phyloP scores from a whole-genome alignment of 2,329 filamentous ascomycete species.

The Penicillium digitatum region DNA sequence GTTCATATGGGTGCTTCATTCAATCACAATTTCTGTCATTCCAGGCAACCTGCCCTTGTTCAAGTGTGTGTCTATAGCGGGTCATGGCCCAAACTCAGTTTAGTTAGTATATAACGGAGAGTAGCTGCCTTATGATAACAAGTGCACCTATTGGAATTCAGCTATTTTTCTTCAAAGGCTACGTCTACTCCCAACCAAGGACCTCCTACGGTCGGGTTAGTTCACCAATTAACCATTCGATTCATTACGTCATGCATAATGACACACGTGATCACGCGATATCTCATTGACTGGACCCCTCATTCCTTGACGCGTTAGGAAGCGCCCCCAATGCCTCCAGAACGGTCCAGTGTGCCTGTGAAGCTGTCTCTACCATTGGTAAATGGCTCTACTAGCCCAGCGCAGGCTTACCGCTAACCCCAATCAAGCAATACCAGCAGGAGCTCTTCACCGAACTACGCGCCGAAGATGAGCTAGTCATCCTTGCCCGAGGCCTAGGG shows the following conservation, averaged over 20 bases:
- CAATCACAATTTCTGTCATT: neutral
- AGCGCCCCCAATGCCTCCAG: slow-evolving; percentile 41
- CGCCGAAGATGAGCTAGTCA: slow-evolving; percentile 85
- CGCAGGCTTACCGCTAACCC: slow-evolving; percentile 13
- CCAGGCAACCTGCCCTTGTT: neutral
- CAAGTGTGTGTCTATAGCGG: neutral
- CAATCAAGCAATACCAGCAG: slow-evolving; percentile 74
- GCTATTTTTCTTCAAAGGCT: neutral
- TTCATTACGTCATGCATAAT: slow-evolving; percentile 17
- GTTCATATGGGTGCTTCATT: neutral
- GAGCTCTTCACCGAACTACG: slow-evolving; percentile 88
- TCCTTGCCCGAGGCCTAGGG: slow-evolving; percentile 86
- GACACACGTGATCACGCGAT: slow-evolving; percentile 15
- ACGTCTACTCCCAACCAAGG: neutral
- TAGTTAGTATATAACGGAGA: neutral
- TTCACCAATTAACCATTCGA: neutral
- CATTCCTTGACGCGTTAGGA: slow-evolving; percentile 21
- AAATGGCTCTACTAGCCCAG: slow-evolving; percentile 15
- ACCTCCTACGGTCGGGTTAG: neutral
- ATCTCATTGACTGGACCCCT: neutral
- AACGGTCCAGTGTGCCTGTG: slow-evolving; percentile 49
- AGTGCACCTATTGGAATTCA: too few relatives aligned
- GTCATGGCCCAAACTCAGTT: neutral
- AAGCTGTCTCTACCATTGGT: slow-evolving; percentile 62
- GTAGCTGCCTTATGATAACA: neutral